Evolutionary conservation across 768 basidiomycete genomes (phyloP).

Genomic region (Hebeloma cylindrosporum): DNA sequence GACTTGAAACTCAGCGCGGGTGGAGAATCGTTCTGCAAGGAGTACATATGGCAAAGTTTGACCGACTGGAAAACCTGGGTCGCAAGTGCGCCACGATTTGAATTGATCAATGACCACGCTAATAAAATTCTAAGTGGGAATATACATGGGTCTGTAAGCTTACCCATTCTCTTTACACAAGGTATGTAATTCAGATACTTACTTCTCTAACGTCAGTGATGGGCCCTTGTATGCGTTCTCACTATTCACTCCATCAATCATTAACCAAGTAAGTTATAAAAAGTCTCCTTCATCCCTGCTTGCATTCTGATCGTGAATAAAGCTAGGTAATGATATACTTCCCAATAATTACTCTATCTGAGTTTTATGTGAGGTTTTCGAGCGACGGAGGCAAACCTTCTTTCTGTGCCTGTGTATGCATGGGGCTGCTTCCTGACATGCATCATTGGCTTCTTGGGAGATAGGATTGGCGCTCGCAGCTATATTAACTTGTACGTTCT

Average conservation of each 20-base stretch:
- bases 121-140: conserved; percentile 48
- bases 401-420: conserved; percentile 76
- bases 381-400: conserved; percentile 67
- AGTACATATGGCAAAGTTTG: conserved; percentile 60
- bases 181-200: not conserved
- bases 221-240: conserved; percentile 56
- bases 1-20: conserved; percentile 68
- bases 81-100: conserved; percentile 46
- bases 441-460: conserved; percentile 59
- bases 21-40: conserved; percentile 53
- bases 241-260: conserved; percentile 53
- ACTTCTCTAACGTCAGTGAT: conserved; percentile 37
- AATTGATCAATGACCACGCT: conserved; percentile 2
- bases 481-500: conserved; percentile 60
- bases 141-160: conserved; percentile 67
- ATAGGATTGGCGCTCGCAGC: conserved; percentile 54
- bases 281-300: not conserved
- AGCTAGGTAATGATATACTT: conserved; percentile 34
- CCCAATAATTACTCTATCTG: not conserved
- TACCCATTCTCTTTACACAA: not conserved
- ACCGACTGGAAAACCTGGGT: conserved; percentile 75
- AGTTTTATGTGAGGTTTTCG: conserved; percentile 43
- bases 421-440: conserved; percentile 72
- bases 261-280: conserved; percentile 47
- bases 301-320: conserved; percentile 1